These are phyloP conservation scores for Tulasnella sp. DNA, from an alignment of 768 basidiomycete genomes.

Conservation along the genomic window DNA sequence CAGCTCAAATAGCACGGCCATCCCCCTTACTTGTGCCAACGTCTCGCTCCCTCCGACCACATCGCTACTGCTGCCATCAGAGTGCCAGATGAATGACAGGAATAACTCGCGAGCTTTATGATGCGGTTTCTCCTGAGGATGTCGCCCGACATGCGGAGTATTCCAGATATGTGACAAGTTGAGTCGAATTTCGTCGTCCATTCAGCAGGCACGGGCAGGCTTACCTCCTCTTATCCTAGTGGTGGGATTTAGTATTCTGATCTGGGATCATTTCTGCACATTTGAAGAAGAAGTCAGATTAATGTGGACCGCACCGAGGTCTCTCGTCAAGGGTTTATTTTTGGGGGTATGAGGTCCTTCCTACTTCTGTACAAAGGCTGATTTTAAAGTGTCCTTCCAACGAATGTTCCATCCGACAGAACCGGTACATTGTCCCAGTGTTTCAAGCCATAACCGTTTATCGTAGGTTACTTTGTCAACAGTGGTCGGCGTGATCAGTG, in stretches of 20 bases:
- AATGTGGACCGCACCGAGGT: neutral
- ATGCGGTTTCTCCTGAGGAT: neutral
- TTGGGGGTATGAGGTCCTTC: neutral
- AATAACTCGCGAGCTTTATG: neutral
- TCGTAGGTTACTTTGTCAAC: neutral
- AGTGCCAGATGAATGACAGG: neutral
- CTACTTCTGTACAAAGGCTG: neutral
- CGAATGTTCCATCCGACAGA: neutral
- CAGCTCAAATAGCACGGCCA: neutral
- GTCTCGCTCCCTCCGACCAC: neutral
- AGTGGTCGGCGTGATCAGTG: neutral
- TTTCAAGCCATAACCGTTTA: neutral
- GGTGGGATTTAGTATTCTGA: neutral
- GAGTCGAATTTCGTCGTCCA: neutral
- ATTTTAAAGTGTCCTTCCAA: neutral
- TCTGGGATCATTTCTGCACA: neutral
- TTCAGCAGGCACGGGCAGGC: neutral
- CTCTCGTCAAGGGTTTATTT: neutral
- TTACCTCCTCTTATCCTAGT: neutral
- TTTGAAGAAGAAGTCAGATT: constrained; percentile 1
- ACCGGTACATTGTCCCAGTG: neutral
- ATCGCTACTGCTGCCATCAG: neutral
- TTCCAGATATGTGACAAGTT: neutral
- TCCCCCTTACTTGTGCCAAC: neutral
- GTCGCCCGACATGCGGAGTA: neutral